Evolutionary conservation across 208 protist genomes (phyloP).

Genomic region (Lotmaria passim): DNA sequence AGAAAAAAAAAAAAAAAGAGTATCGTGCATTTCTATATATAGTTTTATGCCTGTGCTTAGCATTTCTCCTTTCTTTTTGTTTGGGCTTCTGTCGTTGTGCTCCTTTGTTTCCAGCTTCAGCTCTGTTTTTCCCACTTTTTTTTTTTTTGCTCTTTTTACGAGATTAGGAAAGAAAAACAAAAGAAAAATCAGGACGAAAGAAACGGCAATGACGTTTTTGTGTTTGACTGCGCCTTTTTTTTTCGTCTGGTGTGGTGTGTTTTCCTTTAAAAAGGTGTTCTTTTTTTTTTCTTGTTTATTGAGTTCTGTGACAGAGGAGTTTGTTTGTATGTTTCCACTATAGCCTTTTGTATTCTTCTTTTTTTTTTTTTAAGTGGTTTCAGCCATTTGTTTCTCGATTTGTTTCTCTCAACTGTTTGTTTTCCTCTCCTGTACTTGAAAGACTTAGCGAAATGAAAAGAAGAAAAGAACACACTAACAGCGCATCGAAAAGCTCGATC

Average conservation of each 20-base stretch:
- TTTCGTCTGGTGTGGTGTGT: too few relatives aligned
- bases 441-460: conserved; percentile 15
- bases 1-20: too few relatives aligned
- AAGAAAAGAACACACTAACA: conserved; percentile 15
- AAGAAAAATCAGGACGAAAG: too few relatives aligned
- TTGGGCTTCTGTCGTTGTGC: too few relatives aligned
- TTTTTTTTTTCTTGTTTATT: conserved; percentile 11
- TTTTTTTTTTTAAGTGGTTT: conserved; percentile 26
- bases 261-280: background rate
- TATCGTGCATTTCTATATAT: background rate
- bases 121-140: too few relatives aligned
- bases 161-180: too few relatives aligned
- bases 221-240: too few relatives aligned
- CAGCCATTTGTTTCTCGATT: conserved; percentile 21
- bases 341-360: conserved; percentile 18
- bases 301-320: conserved; percentile 7
- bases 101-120: too few relatives aligned
- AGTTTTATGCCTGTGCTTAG: background rate
- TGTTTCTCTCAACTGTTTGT: conserved; percentile 16
- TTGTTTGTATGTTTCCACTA: conserved; percentile 14
- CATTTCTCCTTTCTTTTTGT: background rate
- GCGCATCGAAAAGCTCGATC: background rate
- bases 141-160: too few relatives aligned
- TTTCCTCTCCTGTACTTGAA: conserved; percentile 25
- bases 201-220: too few relatives aligned